Evolutionary conservation across 371 early-diverging fungal genomes (phyloP), one percentile per base, ranked within the genome.

Genomic region (Funneliformis caledonium): DNA sequence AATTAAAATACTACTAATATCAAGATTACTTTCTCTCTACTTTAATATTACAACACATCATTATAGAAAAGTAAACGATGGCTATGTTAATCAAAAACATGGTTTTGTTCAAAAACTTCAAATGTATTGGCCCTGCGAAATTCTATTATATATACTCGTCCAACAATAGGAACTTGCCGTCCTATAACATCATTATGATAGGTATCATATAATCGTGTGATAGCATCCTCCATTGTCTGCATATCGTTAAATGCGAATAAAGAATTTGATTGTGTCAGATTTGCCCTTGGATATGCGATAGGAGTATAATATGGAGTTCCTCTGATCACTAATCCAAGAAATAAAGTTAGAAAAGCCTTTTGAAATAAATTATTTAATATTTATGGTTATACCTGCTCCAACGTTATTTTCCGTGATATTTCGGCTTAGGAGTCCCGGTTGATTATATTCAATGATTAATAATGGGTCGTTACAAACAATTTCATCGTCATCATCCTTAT

Each of bases 281-380:
- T 0, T 48, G 31, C 37, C 14, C 26, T 74, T 42, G 74, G 59
- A 52, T 56, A 77, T 42, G 67, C 6, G 14, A 33, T 62, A 22
- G 65, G 64, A 26, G 14, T 45, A 77, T 77, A 77, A 16, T n/a
- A 4, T 14, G 26, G 62, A 4, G 67, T 77, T 37, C 26, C 14
- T 47, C 19, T 48, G 37, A 77, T 77, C 45, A 77, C 67, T 77
- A 59, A 77, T 77, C 50, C 62, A 77, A 37, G 50, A 77, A 62
- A 65, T 76, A n/a, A 76, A 65, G 43, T 77, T 48, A 77, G 48
- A 76, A 76, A 76, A 64, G 8, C 26, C 31, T 64, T 64, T 64
- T 16, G 6, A 59, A 60, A 31, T 19, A 60, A 19, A 75, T 65
- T 48, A 48, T 77, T 52, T 77, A 77, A 77, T 65, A 65, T 77